These are phyloP conservation scores for Physcomitrellopsis africana DNA, from an alignment of 225 moss, liverwort and hornwort species.

Conservation along the genomic window DNA sequence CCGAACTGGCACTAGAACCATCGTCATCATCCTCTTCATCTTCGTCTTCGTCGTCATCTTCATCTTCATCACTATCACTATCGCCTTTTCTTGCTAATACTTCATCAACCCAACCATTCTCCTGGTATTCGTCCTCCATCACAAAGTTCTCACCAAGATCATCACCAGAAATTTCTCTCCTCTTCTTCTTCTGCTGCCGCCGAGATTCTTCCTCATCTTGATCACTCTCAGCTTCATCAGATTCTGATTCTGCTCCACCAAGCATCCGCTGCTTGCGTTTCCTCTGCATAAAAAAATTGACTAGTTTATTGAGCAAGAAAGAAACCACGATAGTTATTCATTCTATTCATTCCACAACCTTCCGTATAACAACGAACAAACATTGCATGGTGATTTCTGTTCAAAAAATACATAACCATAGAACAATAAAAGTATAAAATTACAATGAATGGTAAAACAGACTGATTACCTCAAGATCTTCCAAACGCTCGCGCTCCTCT, in stretches of 20 bases:
- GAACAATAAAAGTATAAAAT: not conserved
- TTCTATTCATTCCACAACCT: not conserved
- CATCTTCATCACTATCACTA: slow-evolving; percentile 49
- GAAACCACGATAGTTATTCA: slow-evolving; percentile 3
- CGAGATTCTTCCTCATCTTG: slow-evolving; percentile 45
- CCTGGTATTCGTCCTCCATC: slow-evolving; percentile 80
- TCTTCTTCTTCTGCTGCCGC: slow-evolving; percentile 69
- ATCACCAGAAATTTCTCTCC: slow-evolving; percentile 84
- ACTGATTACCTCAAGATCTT: slow-evolving; percentile 79
- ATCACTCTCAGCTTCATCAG: slow-evolving; percentile 57
- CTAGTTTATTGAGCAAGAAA: slow-evolving; percentile 4
- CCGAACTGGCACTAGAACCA: slow-evolving; percentile 36
- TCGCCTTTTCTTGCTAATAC: slow-evolving; percentile 74
- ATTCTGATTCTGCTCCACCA: slow-evolving; percentile 65
- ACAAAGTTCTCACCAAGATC: slow-evolving; percentile 95
- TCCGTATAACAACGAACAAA: slow-evolving; percentile 8
- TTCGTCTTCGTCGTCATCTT: slow-evolving; percentile 51
- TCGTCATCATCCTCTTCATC: slow-evolving; percentile 60
- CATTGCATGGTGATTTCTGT: slow-evolving; percentile 15
- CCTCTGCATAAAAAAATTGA: slow-evolving; percentile 56
- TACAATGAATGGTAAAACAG: slow-evolving; percentile 12
- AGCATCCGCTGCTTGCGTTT: slow-evolving; percentile 94
- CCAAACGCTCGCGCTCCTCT: slow-evolving; percentile 84
- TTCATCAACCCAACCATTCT: slow-evolving; percentile 94
- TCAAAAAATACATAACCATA: slow-evolving; percentile 17